Evolutionary conservation across 176 grass and related monocot genomes (phyloP), one percentile per base, ranked within the genome.

Genomic region (Dendrocalamus sinicus): DNA sequence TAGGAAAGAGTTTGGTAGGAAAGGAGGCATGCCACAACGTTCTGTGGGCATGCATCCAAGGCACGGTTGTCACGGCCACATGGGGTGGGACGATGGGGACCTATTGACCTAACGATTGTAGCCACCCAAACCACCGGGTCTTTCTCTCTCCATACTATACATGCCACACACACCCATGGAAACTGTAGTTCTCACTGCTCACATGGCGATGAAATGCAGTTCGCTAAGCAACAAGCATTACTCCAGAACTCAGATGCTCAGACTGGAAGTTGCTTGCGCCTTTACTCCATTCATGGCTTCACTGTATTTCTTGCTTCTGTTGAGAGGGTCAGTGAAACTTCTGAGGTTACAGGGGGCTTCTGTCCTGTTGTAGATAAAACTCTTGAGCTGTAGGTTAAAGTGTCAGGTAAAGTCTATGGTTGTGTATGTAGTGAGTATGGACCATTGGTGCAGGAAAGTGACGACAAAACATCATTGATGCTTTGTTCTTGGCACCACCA

Each of bases 51-150:
- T 79, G 79, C 79, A 53, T 86, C 79, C 84, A 63, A 80, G 64
- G 76, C 85, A 88, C 40, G 80, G 67, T 87, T 83, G 84, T 83
- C 84, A 83, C 79, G 19, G 61, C 77, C 89, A 81, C 81, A 91
- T 91, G 89, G 63, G 81, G 85, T 64, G 73, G 43, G 32, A 3
- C 32, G 32, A 35, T 35, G 32, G 32, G 76, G 85, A 81, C 85
- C 62, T 75, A 80, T 8, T 81, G 85, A 81, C 85, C 62, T 75
- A 80, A 12, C 85, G 85, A 91, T 53, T 71, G 70, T 39, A 8
- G 81, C 75, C 85, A 85, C 76, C 32, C 81, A 65, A 81, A 84
- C 89, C 76, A 81, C 70, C 79, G 46, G 53, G 20, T 50, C 51
- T 48, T 19, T 76, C 24, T 51, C 32, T 57, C 61, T 44, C 51